A percentile compares a stretch with the other conserved stretches of the same genome.
Evolutionary conservation across 306 rosid genomes (phyloP).

Genomic region (Pterocarpus macrocarpus): DNA sequence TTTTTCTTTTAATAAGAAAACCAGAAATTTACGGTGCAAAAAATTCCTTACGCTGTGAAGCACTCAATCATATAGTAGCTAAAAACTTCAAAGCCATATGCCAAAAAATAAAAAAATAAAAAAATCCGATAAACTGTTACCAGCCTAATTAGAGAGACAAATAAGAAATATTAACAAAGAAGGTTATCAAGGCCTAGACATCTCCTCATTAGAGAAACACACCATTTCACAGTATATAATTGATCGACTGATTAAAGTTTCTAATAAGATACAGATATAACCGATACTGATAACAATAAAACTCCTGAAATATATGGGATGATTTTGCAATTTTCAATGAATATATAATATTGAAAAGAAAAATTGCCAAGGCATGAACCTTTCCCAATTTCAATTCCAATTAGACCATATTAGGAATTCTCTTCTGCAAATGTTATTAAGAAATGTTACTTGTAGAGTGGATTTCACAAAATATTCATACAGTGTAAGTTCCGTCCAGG

Average conservation of each 20-base stretch:
- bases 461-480: neutral
- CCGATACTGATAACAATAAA: neutral
- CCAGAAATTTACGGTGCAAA: neutral
- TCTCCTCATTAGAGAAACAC: slow-evolving; percentile 3
- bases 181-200: neutral
- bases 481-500: neutral
- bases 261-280: slow-evolving; percentile 7
- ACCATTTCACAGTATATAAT: neutral
- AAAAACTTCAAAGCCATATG: slow-evolving; percentile 23
- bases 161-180: neutral
- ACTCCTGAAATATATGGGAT: neutral
- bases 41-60: slow-evolving; percentile 24
- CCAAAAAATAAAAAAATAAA: slow-evolving; percentile 14
- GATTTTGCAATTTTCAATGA: slow-evolving; percentile 5
- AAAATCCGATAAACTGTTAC: neutral
- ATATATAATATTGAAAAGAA: neutral
- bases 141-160: neutral
- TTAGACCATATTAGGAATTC: neutral
- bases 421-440: neutral
- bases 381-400: slow-evolving; percentile 7
- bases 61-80: neutral
- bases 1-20: no score
- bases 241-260: slow-evolving; percentile 5
- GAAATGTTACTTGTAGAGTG: neutral
- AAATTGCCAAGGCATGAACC: neutral